Evolutionary conservation across 1,284 basidiomycete species (phyloP).

Genomic region (Rhodotorula sp.): DNA sequence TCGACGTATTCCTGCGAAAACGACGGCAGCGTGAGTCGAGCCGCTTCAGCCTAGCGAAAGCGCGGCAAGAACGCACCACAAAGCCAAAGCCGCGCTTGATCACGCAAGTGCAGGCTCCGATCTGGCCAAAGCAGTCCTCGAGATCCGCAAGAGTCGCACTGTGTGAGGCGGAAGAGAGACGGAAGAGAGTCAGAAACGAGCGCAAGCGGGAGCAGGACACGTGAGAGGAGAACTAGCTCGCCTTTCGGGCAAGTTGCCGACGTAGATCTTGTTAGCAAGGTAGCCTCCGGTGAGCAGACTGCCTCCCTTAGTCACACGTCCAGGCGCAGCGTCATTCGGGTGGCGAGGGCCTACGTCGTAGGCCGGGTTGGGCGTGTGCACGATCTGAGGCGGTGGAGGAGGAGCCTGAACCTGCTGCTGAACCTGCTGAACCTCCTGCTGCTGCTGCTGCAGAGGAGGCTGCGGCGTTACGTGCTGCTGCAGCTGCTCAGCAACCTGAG

Average conservation of each 20-base stretch:
- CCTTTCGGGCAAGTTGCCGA: slow-evolving; percentile 43
- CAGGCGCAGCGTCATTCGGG: slow-evolving; percentile 30
- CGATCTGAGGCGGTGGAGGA: too few relatives aligned
- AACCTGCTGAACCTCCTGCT: too few relatives aligned
- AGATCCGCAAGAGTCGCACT: slow-evolving; percentile 41
- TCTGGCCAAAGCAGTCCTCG: slow-evolving; percentile 45
- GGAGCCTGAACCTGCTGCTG: too few relatives aligned
- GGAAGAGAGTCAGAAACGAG: background rate
- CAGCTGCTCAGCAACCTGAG: too few relatives aligned
- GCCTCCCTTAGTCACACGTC: slow-evolving; percentile 25
- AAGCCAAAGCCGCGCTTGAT: slow-evolving; percentile 45
- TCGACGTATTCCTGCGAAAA: slow-evolving; percentile 40
- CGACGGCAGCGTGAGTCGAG: background rate
- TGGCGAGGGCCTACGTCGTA: slow-evolving; percentile 15
- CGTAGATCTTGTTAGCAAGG: slow-evolving; percentile 42
- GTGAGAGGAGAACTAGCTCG: background rate
- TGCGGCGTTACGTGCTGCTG: too few relatives aligned
- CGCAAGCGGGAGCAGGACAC: too few relatives aligned
- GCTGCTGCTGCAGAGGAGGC: too few relatives aligned
- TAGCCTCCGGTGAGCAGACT: slow-evolving; percentile 32
- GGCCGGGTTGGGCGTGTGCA: too few relatives aligned
- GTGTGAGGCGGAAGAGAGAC: background rate
- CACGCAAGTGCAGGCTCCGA: slow-evolving; percentile 41
- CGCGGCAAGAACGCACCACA: slow-evolving; percentile 32
- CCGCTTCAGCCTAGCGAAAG: background rate